These are phyloP conservation scores for Rhizoclosmatium globosum DNA, from an alignment of 192 early-diverging fungal genomes.

Conservation along the genomic window DNA sequence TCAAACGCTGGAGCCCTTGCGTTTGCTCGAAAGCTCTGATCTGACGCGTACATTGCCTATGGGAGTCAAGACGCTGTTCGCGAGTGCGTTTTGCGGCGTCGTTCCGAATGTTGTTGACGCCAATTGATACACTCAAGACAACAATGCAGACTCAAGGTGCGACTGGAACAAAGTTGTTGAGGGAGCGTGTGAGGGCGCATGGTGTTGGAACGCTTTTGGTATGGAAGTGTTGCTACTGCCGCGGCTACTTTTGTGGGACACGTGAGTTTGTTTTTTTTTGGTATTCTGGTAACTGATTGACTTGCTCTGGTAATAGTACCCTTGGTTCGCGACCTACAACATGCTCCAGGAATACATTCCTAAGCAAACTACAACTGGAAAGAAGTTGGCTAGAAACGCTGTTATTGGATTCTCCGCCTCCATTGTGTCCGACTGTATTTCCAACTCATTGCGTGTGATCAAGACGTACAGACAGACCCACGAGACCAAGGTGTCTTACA, in stretches of 20 bases:
- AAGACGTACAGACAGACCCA: constrained; percentile 55
- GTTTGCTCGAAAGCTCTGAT: constrained; percentile 37
- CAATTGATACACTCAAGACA: constrained; percentile 56
- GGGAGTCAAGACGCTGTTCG: constrained; percentile 38
- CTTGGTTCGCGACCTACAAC: constrained; percentile 52
- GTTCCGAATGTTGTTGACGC: constrained; percentile 53
- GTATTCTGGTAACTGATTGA: not conserved
- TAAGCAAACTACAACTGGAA: constrained; percentile 40
- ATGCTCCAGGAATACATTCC: constrained; percentile 47
- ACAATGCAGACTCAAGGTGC: constrained; percentile 51
- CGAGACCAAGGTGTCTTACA: constrained; percentile 37
- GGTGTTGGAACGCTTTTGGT: constrained; percentile 54
- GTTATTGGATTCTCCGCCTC: constrained; percentile 53
- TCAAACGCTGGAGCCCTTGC: constrained; percentile 55
- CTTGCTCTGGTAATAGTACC: not conserved
- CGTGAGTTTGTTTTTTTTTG: not conserved
- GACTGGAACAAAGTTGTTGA: constrained; percentile 37
- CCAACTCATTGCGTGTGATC: constrained; percentile 55
- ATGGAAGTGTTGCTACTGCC: constrained; percentile 48
- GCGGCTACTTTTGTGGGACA: constrained; percentile 58
- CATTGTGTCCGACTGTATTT: constrained; percentile 44
- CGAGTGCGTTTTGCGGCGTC: constrained; percentile 47
- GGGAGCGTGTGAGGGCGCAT: constrained; percentile 37
- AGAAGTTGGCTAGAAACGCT: constrained; percentile 49
- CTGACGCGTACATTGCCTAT: constrained; percentile 44